phyloP scores from a whole-genome alignment of 441 rosid species.

The Biscutella laevigata region DNA sequence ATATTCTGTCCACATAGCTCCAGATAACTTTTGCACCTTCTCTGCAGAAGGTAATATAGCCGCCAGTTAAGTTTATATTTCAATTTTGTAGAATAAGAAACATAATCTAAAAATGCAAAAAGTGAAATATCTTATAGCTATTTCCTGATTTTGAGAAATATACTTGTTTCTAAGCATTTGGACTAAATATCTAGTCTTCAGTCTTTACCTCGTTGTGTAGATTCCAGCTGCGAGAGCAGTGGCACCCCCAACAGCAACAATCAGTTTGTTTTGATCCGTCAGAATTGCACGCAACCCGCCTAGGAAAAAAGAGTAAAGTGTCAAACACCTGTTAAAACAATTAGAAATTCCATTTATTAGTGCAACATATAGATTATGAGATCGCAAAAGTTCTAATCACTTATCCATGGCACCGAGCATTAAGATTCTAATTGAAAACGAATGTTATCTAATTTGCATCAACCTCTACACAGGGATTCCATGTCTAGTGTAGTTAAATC shows the following conservation, averaged over 20 bases:
- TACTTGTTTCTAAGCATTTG: neutral
- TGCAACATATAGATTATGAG: neutral
- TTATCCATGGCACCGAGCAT: neutral
- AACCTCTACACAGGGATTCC: slow-evolving; percentile 1
- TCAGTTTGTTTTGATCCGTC: slow-evolving; percentile 85
- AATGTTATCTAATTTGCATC: slow-evolving; percentile 4
- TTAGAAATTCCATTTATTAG: neutral
- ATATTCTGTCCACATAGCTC: slow-evolving; percentile 92
- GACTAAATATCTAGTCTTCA: slow-evolving; percentile 7
- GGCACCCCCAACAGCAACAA: slow-evolving; percentile 85
- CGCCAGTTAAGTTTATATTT: neutral
- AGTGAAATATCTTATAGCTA: too few species aligned
- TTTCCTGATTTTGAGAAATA: neutral
- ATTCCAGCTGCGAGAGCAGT: slow-evolving; percentile 99
- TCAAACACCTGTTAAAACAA: slow-evolving; percentile 13
- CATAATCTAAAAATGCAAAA: slow-evolving; percentile 1
- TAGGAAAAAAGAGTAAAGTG: slow-evolving; percentile 26
- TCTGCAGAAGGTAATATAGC: slow-evolving; percentile 33
- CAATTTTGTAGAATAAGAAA: neutral
- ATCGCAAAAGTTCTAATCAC: neutral
- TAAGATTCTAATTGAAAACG: neutral
- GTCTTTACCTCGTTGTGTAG: slow-evolving; percentile 95
- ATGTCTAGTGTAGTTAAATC: too few species aligned
- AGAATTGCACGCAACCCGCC: slow-evolving; percentile 88
- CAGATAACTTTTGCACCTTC: slow-evolving; percentile 98